These are phyloP conservation scores for Sugiyamaella neomexicana DNA, from an alignment of 1,139 yeast species.

Conservation along the genomic window DNA sequence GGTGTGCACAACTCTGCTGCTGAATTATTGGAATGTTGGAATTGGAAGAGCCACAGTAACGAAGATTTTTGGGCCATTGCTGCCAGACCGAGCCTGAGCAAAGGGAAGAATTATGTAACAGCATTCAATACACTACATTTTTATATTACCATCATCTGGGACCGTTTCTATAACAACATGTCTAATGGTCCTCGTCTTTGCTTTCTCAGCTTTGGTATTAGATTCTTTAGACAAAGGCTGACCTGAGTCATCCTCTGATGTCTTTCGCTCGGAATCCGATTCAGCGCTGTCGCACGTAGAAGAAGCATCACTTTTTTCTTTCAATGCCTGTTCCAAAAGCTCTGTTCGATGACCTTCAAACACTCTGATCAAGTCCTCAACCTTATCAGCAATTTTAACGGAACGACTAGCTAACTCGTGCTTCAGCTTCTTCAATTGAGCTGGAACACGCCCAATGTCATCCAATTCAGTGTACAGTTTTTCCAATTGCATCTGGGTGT, in stretches of 20 bases:
- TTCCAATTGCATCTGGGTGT: constrained; percentile 31
- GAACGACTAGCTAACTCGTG: constrained; percentile 29
- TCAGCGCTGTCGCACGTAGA: constrained; percentile 6
- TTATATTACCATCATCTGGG: constrained; percentile 30
- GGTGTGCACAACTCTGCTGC: too few species aligned
- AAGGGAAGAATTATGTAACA: not conserved
- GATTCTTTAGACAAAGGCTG: not conserved
- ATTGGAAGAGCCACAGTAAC: too few species aligned
- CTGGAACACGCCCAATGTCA: constrained; percentile 21
- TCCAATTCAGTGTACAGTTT: constrained; percentile 31
- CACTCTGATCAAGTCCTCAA: constrained; percentile 30
- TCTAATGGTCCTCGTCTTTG: constrained; percentile 19
- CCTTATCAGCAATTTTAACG: constrained; percentile 31
- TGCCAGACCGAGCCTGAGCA: not conserved
- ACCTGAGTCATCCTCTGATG: not conserved
- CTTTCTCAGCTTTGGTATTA: not conserved
- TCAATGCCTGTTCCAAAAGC: constrained; percentile 19
- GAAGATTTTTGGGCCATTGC: too few species aligned
- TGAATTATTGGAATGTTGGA: too few species aligned
- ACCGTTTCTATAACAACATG: constrained; percentile 31
- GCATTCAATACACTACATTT: not conserved
- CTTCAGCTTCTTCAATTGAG: constrained; percentile 25
- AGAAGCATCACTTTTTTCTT: constrained; percentile 11
- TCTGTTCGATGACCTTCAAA: constrained; percentile 26
- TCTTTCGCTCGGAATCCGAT: constrained; percentile 2